These are phyloP conservation scores for Lumnitzera racemosa DNA, from an alignment of 345 rosid species.

Conservation along the genomic window DNA sequence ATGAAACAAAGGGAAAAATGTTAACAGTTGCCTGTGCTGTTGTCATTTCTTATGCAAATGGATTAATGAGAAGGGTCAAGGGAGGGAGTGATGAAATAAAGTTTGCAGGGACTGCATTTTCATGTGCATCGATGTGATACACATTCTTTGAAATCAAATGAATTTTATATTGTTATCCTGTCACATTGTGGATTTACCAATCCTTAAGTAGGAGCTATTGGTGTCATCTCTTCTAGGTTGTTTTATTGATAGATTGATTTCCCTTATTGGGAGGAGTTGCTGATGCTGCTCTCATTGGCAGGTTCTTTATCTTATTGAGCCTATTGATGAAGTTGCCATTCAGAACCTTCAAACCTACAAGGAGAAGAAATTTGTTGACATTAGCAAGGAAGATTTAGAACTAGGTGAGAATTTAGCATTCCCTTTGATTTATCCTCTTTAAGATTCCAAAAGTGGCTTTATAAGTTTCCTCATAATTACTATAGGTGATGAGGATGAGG, in stretches of 20 bases:
- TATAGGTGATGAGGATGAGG: slow-evolving; percentile 93
- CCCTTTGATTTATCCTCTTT: background rate
- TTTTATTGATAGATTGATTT: background rate
- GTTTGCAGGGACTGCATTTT: too few relatives aligned
- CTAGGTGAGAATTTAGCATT: slow-evolving; percentile 45
- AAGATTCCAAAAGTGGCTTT: slow-evolving; percentile 2
- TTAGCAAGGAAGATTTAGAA: slow-evolving; percentile 97
- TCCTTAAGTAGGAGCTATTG: too few relatives aligned
- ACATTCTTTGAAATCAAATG: too few relatives aligned
- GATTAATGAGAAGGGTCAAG: too few relatives aligned
- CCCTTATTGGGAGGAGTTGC: slow-evolving; percentile 3
- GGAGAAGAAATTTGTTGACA: slow-evolving; percentile 96
- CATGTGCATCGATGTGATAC: too few relatives aligned
- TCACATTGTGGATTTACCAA: too few relatives aligned
- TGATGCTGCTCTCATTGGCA: slow-evolving; percentile 20
- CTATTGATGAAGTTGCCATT: slow-evolving; percentile 96
- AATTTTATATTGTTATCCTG: too few relatives aligned
- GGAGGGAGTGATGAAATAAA: too few relatives aligned
- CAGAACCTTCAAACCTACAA: slow-evolving; percentile 94
- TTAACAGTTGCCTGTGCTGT: too few relatives aligned
- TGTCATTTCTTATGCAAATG: too few relatives aligned
- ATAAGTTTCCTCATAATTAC: background rate
- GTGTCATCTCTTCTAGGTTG: background rate
- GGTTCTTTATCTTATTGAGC: slow-evolving; percentile 90
- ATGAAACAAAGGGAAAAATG: too few relatives aligned